phyloP scores from a whole-genome alignment of 1,139 yeast species.

The Candida pseudoviswanathii region DNA sequence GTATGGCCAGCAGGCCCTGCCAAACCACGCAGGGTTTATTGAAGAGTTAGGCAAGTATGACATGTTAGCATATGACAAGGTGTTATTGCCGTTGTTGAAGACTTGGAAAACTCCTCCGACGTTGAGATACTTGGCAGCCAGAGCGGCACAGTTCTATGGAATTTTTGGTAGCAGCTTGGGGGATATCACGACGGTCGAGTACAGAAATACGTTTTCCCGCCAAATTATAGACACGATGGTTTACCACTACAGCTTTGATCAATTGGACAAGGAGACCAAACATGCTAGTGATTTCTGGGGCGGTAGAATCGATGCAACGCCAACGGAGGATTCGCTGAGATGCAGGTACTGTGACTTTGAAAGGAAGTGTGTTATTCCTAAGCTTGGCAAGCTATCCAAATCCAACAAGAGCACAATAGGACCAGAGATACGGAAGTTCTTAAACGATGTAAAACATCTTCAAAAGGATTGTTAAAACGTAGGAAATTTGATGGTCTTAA shows the following conservation, averaged over 20 bases:
- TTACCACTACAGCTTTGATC: conserved; percentile 35
- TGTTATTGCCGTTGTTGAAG: conserved; percentile 23
- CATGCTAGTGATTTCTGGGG: conserved; percentile 54
- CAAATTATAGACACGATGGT: conserved; percentile 37
- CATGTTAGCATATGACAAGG: conserved; percentile 15
- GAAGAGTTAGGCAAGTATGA: conserved; percentile 16
- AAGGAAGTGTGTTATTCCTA: conserved; percentile 35
- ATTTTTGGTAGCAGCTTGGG: conserved; percentile 37
- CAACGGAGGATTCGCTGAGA: conserved; percentile 35
- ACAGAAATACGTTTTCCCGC: conserved; percentile 41
- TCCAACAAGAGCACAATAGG: conserved; percentile 16
- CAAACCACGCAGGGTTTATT: conserved; percentile 8
- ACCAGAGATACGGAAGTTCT: conserved; percentile 17
- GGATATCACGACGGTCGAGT: conserved; percentile 50
- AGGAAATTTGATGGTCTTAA: conserved; percentile 23
- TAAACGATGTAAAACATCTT: conserved; percentile 38
- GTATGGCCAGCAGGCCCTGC: conserved; percentile 6
- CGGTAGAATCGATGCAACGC: conserved; percentile 50
- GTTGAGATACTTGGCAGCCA: conserved; percentile 54
- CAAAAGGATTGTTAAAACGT: conserved; percentile 38
- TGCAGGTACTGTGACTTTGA: conserved; percentile 60
- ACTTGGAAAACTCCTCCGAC: conserved; percentile 60
- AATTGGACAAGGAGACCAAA: conserved; percentile 27
- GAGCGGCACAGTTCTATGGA: conserved; percentile 52
- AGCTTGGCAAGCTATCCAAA: conserved; percentile 14